These are phyloP conservation scores for Globisporangium nunn DNA, from an alignment of 352 stramenopile species.

Conservation along the genomic window DNA sequence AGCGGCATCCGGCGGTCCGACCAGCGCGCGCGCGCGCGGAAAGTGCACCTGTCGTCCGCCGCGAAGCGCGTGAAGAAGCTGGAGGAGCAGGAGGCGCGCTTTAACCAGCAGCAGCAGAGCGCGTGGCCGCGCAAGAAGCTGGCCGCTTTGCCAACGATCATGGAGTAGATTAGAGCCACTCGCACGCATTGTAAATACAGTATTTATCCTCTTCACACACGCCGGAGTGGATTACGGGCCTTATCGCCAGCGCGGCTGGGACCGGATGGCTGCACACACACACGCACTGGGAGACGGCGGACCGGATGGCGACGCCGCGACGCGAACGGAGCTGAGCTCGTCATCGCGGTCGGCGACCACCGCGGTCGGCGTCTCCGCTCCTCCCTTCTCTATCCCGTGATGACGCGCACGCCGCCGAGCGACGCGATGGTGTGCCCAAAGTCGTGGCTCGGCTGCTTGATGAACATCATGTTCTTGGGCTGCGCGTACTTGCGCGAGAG, in stretches of 20 bases:
- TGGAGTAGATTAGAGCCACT: constrained; percentile 23
- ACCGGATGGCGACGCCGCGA: background rate
- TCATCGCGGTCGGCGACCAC: too few species aligned
- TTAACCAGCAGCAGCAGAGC: constrained; percentile 31
- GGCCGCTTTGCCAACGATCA: constrained; percentile 33
- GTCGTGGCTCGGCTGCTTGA: constrained; percentile 93
- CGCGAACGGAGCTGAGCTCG: background rate
- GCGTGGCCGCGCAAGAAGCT: constrained; percentile 29
- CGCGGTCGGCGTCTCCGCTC: too few species aligned
- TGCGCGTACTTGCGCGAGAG: constrained; percentile 84
- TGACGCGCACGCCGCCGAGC: constrained; percentile 89
- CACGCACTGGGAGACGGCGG: too few species aligned
- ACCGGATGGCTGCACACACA: too few species aligned
- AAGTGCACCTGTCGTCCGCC: constrained; percentile 72
- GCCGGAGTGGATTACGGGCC: too few species aligned
- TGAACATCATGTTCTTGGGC: constrained; percentile 95
- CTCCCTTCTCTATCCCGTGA: constrained; percentile 54
- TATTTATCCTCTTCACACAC: background rate
- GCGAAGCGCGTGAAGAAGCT: constrained; percentile 80
- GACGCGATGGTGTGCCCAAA: constrained; percentile 90
- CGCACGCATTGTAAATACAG: background rate
- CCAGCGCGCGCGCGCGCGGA: constrained; percentile 33
- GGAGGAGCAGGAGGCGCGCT: constrained; percentile 73
- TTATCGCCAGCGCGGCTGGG: too few species aligned
- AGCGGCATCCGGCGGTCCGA: constrained; percentile 33